Conservation (phyloP, 768 basidiomycete genomes). For the Lenzites betulinus region DNA sequence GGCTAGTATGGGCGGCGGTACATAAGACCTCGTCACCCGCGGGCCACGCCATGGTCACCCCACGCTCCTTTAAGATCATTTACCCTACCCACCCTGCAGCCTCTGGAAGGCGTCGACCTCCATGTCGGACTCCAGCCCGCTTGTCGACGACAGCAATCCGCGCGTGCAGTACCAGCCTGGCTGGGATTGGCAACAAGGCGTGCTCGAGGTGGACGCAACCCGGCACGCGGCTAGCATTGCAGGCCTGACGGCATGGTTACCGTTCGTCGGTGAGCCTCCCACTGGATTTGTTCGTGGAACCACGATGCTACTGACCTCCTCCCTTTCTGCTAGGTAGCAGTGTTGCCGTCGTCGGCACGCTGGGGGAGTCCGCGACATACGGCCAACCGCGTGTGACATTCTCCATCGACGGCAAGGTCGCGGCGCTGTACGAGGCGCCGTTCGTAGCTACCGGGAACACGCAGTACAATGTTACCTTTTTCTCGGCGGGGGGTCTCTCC, state of each 20-base stretch:
- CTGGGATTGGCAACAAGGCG: not conserved
- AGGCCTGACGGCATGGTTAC: not conserved
- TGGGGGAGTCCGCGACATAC: not conserved
- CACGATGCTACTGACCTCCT: not conserved
- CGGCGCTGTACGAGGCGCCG: not conserved
- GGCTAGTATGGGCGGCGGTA: no score
- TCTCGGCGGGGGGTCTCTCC: not conserved
- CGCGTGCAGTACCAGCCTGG: slow-evolving; percentile 1
- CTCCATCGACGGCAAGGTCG: not conserved
- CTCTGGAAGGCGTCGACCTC: not conserved
- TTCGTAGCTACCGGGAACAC: not conserved
- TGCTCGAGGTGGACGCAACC: not conserved
- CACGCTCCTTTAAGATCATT: not conserved
- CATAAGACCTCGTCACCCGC: no score
- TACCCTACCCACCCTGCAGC: not conserved
- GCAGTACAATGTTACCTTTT: slow-evolving; percentile 7
- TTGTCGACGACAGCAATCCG: not conserved
- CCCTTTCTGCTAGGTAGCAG: not conserved
- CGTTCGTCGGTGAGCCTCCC: not conserved
- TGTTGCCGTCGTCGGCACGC: not conserved
- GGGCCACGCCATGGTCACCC: no score
- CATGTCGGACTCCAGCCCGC: not conserved
- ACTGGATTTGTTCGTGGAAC: not conserved
- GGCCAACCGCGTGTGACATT: not conserved
- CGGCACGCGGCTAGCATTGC: not conserved